Base-by-base conservation (phyloP, 2,329 filamentous ascomycete species). In the Xylaria hypoxylon region DNA sequence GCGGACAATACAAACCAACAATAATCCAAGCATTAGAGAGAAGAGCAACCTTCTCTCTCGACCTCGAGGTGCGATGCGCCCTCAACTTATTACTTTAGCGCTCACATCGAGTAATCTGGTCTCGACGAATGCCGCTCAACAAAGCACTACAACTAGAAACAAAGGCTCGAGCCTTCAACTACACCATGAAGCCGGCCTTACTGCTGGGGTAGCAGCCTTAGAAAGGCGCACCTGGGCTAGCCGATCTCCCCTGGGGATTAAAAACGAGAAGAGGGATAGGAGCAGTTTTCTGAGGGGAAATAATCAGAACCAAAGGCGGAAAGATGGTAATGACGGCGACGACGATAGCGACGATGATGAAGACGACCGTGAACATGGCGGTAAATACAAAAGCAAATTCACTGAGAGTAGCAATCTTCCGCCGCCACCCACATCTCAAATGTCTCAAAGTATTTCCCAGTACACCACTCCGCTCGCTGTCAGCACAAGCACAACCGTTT, bases 41-140 rank as follows among this genome's bases (percentile, higher is more conserved):
- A 53, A 50, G 50, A 52, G 42, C 47, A 19, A 22, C n/a, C 19
- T 53, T 45, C 38, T 59, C 35, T 51, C 48, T 24, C 19, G 11
- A 1, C 6, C 10, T 40, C 31, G 22, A 42, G 40, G 31, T 47
- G 44, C 52, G 24, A 68, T 68, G 65, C 58, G 55, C 45, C 53
- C 42, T 28, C 52, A 53, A 28, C 40, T 59, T 22, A 50, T 59
- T 22, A 48, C 58, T 53, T 33, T 59, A 17, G 58, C 28, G 35
- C 58, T 65, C 53, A 35, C 52, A 17, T 50, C 48, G 26, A 38
- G 50, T 31, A 50, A 35, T 15, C 35, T 68, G 13, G 40, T 50
- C 19, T 57, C 35, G 11, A 50, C 48, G 3, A 38, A 40, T 19
- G 53, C 62, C 24, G 6, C 28, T 11, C 17, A 19, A 35, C 35